Base-by-base conservation (phyloP, 768 basidiomycete species). In the Boletus rex-veris region DNA sequence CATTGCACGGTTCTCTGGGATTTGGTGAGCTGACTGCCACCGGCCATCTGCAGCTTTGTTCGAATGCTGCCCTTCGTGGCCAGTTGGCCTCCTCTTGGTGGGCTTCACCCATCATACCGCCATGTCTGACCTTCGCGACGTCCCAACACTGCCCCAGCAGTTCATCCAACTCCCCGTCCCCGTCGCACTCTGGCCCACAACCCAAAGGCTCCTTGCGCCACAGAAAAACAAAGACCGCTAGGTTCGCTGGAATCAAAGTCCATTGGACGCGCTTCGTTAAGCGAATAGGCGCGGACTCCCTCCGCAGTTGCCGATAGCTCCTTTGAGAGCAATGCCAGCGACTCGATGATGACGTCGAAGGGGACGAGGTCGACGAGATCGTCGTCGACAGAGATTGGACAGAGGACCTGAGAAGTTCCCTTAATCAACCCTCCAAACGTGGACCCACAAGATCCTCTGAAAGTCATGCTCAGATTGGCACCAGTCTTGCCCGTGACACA, bases 321-420 rank as follows among this genome's bases (percentile, higher is more conserved):
- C 21, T 64, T 65, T 3, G 80, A 78, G 60, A 71, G 70, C 52
- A 74, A 64, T 37, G 58, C n/a, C 58, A 42, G 7, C 55, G 64
- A 33, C 63, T 67, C 16, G 75, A 91, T 21, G 21, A 21, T 21
- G 21, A 3, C 21, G 21, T 21, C 21, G 21, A 21, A 21, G 3
- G 21, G 3, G 21, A 21, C 21, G 21, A 21, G 21, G 21, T 21
- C 21, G 21, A 21, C 67, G 81, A 88, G 72, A 80, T 90, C 19
- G 82, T 91, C 21, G 88, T 91, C 15, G 88, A 91, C 67, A 78
- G 87, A 44, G 71, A 76, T 31, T 88, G 85, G 86, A 72, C 77
- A 3, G 82, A 83, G 51, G 81, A 82, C 55, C 74, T 79, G 57
- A 80, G 77, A 65, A 82, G 74, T 48, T 79, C 79, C 19, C 66